Conservation (phyloP, 2,329 filamentous ascomycete species). For the Phialophora macrospora region DNA sequence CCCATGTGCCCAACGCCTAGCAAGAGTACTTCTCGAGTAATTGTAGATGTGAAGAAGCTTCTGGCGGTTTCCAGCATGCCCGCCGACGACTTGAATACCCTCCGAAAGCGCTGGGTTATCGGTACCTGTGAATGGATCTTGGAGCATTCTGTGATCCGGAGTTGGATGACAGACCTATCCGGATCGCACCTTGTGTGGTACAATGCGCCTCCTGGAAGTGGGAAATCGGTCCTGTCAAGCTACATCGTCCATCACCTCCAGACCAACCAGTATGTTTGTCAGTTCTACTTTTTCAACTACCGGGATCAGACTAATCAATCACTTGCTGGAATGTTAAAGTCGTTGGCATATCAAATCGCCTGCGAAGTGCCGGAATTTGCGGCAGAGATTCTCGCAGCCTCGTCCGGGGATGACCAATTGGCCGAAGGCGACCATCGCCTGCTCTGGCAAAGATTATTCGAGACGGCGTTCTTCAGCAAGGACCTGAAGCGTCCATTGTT, state of each 20-base stretch:
- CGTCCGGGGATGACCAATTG: conserved; percentile 38
- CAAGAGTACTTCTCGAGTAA: neutral
- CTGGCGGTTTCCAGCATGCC: conserved; percentile 11
- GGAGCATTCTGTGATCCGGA: conserved; percentile 5
- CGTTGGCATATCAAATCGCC: conserved; percentile 42
- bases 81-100: conserved; percentile 25
- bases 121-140: conserved; percentile 33
- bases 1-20: neutral
- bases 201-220: conserved; percentile 40
- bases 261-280: conserved; percentile 27
- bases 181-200: conserved; percentile 41
- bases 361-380: conserved; percentile 27
- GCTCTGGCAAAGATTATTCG: conserved; percentile 46
- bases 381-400: conserved; percentile 38
- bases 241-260: conserved; percentile 36
- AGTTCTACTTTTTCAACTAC: conserved; percentile 44
- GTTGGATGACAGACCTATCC: conserved; percentile 22
- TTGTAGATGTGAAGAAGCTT: conserved; percentile 10
- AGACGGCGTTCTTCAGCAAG: conserved; percentile 41
- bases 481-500: conserved; percentile 41
- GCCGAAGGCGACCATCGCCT: conserved; percentile 38
- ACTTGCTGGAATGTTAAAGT: conserved; percentile 36
- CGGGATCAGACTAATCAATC: conserved; percentile 40
- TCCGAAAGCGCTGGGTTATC: conserved; percentile 21
- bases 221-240: conserved; percentile 45